phyloP scores from a whole-genome alignment of 139 green algal species.

The Spirogloea muscicola region DNA sequence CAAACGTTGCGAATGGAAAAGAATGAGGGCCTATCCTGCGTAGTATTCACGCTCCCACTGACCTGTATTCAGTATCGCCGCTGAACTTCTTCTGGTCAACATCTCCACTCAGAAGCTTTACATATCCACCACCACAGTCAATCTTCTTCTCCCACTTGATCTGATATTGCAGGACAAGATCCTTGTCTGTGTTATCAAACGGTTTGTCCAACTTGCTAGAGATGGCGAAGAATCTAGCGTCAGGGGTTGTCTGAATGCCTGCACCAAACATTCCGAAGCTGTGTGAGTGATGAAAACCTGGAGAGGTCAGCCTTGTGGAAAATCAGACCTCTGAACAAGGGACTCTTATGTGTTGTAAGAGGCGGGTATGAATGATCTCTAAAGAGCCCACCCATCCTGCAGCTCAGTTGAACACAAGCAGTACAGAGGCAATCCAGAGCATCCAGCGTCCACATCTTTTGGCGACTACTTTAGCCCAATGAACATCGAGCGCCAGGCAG shows the following conservation, averaged over 20 bases:
- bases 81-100: constrained; percentile 68
- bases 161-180: constrained; percentile 80
- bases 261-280: too few relatives aligned
- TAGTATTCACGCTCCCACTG: neutral
- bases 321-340: too few relatives aligned
- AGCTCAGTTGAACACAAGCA: too few relatives aligned
- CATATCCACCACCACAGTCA: constrained; percentile 87
- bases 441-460: too few relatives aligned
- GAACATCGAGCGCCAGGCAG: too few relatives aligned
- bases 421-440: too few relatives aligned
- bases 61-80: constrained; percentile 63
- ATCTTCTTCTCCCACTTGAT: constrained; percentile 86
- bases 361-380: too few relatives aligned
- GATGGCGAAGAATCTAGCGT: constrained; percentile 74
- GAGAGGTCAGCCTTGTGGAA: too few relatives aligned
- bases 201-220: constrained; percentile 58
- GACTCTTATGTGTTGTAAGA: too few relatives aligned
- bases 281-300: too few relatives aligned
- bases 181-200: constrained; percentile 77
- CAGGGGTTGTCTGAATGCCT: constrained; percentile 73
- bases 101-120: constrained; percentile 76
- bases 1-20: neutral
- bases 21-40: constrained; percentile 1
- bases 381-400: too few relatives aligned
- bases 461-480: too few relatives aligned